phyloP scores from a whole-genome alignment of 345 rosid genomes.

The Excoecaria cochinchinensis region DNA sequence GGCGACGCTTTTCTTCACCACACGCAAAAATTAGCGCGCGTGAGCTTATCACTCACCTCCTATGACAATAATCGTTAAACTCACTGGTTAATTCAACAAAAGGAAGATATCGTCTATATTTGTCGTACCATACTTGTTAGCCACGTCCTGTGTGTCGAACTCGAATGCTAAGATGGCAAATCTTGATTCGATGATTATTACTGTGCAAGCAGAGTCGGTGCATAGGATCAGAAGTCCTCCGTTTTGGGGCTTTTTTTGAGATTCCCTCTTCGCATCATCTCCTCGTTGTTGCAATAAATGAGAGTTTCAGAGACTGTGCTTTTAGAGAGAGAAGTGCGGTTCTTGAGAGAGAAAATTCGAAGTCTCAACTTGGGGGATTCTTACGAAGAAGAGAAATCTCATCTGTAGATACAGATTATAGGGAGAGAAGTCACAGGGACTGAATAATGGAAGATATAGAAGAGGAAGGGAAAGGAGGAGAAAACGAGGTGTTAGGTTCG shows the following conservation, averaged over 20 bases:
- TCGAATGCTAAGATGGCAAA: neutral
- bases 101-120: conserved; percentile 15
- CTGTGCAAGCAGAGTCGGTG: neutral
- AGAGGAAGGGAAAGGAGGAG: conserved; percentile 44
- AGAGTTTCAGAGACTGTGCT: conserved; percentile 20
- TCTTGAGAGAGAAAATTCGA: conserved; percentile 19
- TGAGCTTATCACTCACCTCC: conserved; percentile 14
- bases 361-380: neutral
- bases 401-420: conserved; percentile 11
- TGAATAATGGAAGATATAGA: conserved; percentile 48
- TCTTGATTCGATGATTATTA: neutral
- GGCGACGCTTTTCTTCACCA: conserved; percentile 1
- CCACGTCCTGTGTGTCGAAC: neutral
- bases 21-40: conserved; percentile 26
- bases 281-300: conserved; percentile 34
- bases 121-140: neutral
- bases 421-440: conserved; percentile 22
- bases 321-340: conserved; percentile 25
- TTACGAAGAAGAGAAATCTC: conserved; percentile 17
- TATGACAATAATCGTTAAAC: conserved; percentile 33
- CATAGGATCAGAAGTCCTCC: conserved; percentile 7
- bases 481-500: conserved; percentile 72
- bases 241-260: neutral
- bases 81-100: conserved; percentile 15
- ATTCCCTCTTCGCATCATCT: conserved; percentile 23